phyloP scores from a whole-genome alignment of 495 filamentous ascomycete species.

The Achaetomiella virescens region DNA sequence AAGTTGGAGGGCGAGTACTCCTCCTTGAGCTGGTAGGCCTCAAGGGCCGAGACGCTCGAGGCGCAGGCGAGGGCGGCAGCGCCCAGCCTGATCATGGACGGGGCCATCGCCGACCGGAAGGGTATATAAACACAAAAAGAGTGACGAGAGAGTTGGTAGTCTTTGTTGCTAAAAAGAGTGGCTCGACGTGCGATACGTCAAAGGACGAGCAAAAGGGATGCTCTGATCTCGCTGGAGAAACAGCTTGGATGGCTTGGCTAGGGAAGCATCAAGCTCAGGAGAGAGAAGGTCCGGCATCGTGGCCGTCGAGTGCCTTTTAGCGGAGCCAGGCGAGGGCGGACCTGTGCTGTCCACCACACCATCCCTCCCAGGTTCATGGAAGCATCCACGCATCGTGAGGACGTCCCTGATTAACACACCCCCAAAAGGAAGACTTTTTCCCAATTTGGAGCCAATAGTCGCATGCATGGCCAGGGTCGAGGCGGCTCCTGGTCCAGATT shows the following conservation, averaged over 20 bases:
- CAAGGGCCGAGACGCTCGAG: conserved; percentile 24
- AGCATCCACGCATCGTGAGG: background rate
- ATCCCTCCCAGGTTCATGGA: background rate
- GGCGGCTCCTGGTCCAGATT: conserved; percentile 5
- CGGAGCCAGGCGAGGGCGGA: background rate
- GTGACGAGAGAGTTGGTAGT: conserved; percentile 4
- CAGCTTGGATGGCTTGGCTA: conserved; percentile 20
- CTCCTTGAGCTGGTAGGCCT: conserved; percentile 38
- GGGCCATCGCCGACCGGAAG: conserved; percentile 32
- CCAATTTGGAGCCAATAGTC: conserved; percentile 8
- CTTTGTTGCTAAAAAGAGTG: conserved; percentile 30
- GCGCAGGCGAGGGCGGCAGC: conserved; percentile 34
- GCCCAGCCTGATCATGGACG: conserved; percentile 37
- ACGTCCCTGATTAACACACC: background rate
- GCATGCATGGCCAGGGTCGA: background rate
- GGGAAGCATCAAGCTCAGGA: conserved; percentile 18
- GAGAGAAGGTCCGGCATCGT: conserved; percentile 1
- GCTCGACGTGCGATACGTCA: conserved; percentile 46
- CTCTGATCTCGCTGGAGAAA: conserved; percentile 25
- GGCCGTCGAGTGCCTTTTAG: conserved; percentile 2
- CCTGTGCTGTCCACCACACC: background rate
- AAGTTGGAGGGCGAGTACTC: conserved; percentile 45
- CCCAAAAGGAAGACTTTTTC: background rate
- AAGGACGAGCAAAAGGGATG: conserved; percentile 37
- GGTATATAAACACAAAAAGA: conserved; percentile 15